Evolutionary conservation across 305 asterid genomes (phyloP).

Genomic region (Fraxinus albicans): DNA sequence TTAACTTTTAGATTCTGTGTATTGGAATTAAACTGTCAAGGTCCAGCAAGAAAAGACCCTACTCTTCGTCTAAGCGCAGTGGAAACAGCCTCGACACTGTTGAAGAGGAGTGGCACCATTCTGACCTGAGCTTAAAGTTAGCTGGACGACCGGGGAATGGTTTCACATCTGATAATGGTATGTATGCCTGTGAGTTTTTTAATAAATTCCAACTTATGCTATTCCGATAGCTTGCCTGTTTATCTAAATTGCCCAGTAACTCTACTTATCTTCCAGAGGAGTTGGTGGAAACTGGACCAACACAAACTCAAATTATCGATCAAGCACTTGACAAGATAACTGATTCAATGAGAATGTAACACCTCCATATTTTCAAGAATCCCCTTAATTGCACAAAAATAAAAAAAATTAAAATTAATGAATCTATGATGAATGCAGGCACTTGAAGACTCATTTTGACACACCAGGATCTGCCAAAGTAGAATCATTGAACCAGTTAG

Average conservation of each 20-base stretch:
- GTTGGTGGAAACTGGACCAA: conserved; percentile 83
- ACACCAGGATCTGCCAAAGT: conserved; percentile 61
- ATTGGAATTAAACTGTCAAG: conserved; percentile 34
- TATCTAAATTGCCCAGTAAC: background rate
- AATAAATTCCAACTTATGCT: conserved; percentile 1
- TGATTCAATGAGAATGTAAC: conserved; percentile 66
- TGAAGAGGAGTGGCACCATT: conserved; percentile 73
- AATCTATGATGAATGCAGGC: conserved; percentile 47
- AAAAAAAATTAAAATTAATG: background rate
- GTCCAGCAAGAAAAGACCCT: conserved; percentile 65
- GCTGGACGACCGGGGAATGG: conserved; percentile 47
- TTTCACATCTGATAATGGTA: conserved; percentile 51
- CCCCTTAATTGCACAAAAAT: background rate
- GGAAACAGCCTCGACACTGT: conserved; percentile 75
- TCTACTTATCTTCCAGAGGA: conserved; percentile 46
- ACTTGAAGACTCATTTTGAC: conserved; percentile 86
- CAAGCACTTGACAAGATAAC: conserved; percentile 72
- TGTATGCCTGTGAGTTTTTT: conserved; percentile 3
- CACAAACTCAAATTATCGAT: conserved; percentile 58
- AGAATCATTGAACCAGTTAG: conserved; percentile 67
- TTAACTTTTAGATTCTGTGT: conserved; percentile 10
- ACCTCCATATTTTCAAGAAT: conserved; percentile 13
- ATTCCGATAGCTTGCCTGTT: conserved; percentile 8
- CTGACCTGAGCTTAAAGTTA: conserved; percentile 54
- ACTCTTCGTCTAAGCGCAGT: conserved; percentile 61